Evolutionary conservation across 1,139 yeast genomes (phyloP), one percentile per base, ranked within the genome.

Genomic region (Zygoascus hellenicus): DNA sequence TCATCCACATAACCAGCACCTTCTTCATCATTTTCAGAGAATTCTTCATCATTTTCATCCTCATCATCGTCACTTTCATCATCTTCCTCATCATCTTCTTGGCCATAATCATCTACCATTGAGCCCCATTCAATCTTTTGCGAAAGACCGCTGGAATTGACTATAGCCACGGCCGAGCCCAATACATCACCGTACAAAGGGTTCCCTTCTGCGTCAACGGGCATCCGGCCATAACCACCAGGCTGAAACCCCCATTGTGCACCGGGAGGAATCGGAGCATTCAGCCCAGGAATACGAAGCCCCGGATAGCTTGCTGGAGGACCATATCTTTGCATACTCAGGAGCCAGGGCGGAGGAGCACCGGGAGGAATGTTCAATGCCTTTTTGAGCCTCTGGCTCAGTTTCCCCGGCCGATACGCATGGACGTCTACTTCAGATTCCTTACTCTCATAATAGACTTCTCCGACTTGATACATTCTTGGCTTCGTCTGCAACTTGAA

Each of bases 271-370:
- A 65, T 58, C 2, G 71, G 68, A 0, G 68, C 68, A 51, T 74
- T 76, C 42, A 67, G 65, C 53, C 85, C 72, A 56, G 75, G 88
- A 5, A 87, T 76, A 30, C 72, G 65, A 61, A 87, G 68, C 32
- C 78, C 74, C 2, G 81, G 80, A 63, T 89, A 92, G 13, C 90
- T 75, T 0, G 96, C 96, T 0, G 98, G 97, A 31, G 86, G 81
- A 0, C 97, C 97, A 17, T 78, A 60, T 48, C 77, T 73, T 47
- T 74, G 75, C 89, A 90, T 83, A 38, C 77, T 75, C 4, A 74
- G 64, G 17, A 84, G 73, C 97, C 97, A 92, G 0, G 97, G 96
- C 1, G 94, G 89, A 1, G 83, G 74, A 1, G 75, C 74, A 33
- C 78, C 78, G 1, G 75, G 76, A 0, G 79, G 75, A 59, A 90